Evolutionary conservation across 2,329 filamentous ascomycete genomes (phyloP), one percentile per base, ranked within the genome.

Genomic region (Ceratocystis diversiconidia): DNA sequence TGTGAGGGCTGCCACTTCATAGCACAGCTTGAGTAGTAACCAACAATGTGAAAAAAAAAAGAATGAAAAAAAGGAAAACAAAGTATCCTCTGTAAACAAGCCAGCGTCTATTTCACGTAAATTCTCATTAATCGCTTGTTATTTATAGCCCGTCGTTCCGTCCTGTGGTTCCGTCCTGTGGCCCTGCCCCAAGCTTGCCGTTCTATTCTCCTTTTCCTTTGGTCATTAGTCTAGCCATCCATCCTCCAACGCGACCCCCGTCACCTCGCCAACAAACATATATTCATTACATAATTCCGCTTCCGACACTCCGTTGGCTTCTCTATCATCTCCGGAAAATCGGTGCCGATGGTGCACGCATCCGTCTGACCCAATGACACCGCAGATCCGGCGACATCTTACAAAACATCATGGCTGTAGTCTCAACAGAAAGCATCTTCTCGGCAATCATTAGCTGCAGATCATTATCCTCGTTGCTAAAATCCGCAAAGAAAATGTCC

Each of bases 361-460:
- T 62, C 28, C 60, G 50, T 19, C 19, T 79, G 1, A 85, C 79
- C 82, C 82, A 85, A 69, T 84, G 81, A 67, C 78, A 76, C 61
- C 82, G 75, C 68, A 85, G 72, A 10, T 72, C 71, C 1, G 76
- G 73, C 0, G 81, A 79, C 80, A 84, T 84, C 74, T 84, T 84
- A 74, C 81, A 83, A 69, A 84, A 85, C 52, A 84, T 78, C 76
- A 84, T 80, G 36, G 82, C 82, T 71, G 82, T 84, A 70, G 79
- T 80, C 68, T 83, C 79, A 69, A 84, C 80, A n/a, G 80, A 78
- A 30, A 85, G 75, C 1, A 81, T 78, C 68, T 81, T 81, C 71
- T 85, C 82, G 0, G 81, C 81, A 43, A 85, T 81, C 72, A 80
- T 82, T 48, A 85, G 75, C 74, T 84, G 82, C 65, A 85, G 71